A percentile compares a stretch with the other conserved stretches of the same genome.
These are phyloP conservation scores for Peronosclerospora sorghi DNA, from an alignment of 352 stramenopile genomes.

Conservation along the genomic window DNA sequence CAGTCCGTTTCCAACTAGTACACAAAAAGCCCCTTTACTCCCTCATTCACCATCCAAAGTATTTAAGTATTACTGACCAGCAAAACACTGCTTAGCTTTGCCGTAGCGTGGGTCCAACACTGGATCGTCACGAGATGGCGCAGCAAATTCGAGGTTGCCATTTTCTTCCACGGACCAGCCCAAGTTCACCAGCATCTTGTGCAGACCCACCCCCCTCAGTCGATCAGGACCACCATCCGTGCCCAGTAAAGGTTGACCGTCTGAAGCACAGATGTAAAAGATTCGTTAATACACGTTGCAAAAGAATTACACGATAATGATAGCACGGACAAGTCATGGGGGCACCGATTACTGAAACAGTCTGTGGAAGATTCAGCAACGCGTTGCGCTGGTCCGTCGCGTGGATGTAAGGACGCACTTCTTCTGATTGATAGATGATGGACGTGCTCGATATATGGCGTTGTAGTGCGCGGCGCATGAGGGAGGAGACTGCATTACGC, in stretches of 20 bases:
- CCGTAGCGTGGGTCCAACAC: slow-evolving; percentile 56
- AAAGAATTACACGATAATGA: neutral
- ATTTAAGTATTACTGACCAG: slow-evolving; percentile 21
- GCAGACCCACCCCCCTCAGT: slow-evolving; percentile 62
- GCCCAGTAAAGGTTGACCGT: slow-evolving; percentile 70
- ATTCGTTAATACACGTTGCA: neutral
- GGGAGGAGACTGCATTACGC: slow-evolving; percentile 4
- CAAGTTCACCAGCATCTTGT: slow-evolving; percentile 68
- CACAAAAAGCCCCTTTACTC: neutral
- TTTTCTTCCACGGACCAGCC: slow-evolving; percentile 83
- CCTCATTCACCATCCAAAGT: neutral
- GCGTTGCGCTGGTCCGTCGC: slow-evolving; percentile 39
- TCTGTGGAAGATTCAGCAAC: slow-evolving; percentile 45
- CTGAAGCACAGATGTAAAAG: slow-evolving; percentile 13
- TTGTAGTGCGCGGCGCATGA: slow-evolving; percentile 11
- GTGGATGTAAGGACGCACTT: slow-evolving; percentile 59
- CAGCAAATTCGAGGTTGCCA: slow-evolving; percentile 60
- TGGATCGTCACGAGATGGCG: slow-evolving; percentile 40
- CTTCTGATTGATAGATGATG: slow-evolving; percentile 31
- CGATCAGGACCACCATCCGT: slow-evolving; percentile 69
- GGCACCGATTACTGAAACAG: slow-evolving; percentile 72
- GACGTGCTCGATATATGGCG: slow-evolving; percentile 46
- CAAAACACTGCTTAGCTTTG: slow-evolving; percentile 64
- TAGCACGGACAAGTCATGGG: slow-evolving; percentile 69
- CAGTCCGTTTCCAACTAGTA: slow-evolving; percentile 75